Evolutionary conservation across 2,329 filamentous ascomycete genomes (phyloP).

Genomic region (Claviceps lovelessii): DNA sequence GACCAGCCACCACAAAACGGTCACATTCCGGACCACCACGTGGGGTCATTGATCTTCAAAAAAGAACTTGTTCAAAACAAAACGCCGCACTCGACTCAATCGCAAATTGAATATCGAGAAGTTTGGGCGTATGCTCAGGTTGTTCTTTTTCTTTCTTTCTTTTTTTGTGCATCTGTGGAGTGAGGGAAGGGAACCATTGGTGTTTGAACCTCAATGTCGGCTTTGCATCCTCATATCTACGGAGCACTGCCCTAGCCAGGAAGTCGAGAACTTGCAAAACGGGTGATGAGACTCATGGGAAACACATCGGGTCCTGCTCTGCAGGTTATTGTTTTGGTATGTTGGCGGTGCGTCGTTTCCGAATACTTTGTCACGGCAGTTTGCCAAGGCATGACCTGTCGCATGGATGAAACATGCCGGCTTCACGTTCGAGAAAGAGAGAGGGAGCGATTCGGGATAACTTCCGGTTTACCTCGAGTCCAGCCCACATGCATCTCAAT

Average conservation of each 20-base stretch:
- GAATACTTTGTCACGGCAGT: not conserved
- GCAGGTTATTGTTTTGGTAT: constrained; percentile 61
- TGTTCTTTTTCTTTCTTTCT: not conserved
- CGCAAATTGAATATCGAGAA: not conserved
- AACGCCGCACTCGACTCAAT: not conserved
- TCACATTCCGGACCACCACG: not conserved
- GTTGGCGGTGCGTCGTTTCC: not conserved
- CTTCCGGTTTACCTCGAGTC: not conserved
- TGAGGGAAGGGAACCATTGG: not conserved
- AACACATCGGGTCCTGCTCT: constrained; percentile 34
- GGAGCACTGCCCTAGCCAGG: not conserved
- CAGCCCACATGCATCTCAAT: not conserved
- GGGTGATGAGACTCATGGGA: constrained; percentile 14
- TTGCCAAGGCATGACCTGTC: not conserved
- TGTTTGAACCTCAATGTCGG: not conserved
- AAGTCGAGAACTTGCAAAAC: not conserved
- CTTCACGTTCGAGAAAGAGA: not conserved
- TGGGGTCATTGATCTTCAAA: not conserved
- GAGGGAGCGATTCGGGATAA: no score
- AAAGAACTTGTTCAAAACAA: not conserved
- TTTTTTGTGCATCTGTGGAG: no score
- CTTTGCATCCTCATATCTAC: not conserved
- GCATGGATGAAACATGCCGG: not conserved
- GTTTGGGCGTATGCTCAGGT: not conserved
- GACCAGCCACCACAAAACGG: constrained; percentile 1